Conservation (phyloP, 148 eudicot species). For the Chenopodium quinoa region DNA sequence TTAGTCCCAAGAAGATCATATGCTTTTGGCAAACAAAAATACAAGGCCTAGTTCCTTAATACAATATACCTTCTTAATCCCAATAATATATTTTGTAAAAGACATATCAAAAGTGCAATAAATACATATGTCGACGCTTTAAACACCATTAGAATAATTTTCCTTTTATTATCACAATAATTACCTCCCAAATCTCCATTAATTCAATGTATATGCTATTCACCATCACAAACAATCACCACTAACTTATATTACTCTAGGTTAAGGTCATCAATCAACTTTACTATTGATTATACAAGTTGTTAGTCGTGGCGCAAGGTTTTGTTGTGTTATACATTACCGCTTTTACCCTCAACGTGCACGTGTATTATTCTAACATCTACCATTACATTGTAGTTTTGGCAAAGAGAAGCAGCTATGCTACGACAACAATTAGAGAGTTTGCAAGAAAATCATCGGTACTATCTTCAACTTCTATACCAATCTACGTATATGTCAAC, state of each 20-base stretch:
- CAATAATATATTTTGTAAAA: no score
- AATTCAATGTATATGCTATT: neutral
- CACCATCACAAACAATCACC: neutral
- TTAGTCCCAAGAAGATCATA: neutral
- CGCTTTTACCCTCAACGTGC: neutral
- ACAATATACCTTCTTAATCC: neutral
- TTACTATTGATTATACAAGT: neutral
- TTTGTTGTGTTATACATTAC: neutral
- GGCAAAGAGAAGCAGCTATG: conserved; percentile 78
- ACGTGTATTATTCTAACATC: neutral
- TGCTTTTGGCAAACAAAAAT: neutral
- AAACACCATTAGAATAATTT: neutral
- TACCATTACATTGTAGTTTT: conserved; percentile 42
- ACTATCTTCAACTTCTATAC: conserved; percentile 1
- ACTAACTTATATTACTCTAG: neutral
- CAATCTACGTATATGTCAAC: neutral
- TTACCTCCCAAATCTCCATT: neutral
- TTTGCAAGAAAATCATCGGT: conserved; percentile 79
- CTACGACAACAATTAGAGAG: conserved; percentile 65
- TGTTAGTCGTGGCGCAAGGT: neutral
- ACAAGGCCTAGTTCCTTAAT: neutral
- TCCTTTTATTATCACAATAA: no score
- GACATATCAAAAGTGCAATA: no score
- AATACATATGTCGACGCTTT: no score
- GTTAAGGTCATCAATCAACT: neutral